Percentiles rank a stretch among this genome's conserved stretches.
phyloP scores from a whole-genome alignment of 768 basidiomycete genomes.

The Chalciporus chontae region DNA sequence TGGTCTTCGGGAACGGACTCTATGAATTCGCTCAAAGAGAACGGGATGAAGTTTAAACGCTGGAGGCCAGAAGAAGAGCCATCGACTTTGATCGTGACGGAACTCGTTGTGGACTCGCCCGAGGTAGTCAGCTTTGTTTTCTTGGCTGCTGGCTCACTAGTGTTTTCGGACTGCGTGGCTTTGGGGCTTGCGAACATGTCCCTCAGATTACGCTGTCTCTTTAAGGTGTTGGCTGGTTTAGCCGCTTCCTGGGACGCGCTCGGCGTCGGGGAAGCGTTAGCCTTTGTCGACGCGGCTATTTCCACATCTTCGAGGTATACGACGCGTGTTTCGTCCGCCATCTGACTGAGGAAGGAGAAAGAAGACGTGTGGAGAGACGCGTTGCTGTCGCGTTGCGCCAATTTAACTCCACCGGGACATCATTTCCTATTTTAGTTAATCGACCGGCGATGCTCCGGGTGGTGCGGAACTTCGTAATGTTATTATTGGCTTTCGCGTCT shows the following conservation, averaged over 20 bases:
- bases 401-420: background rate
- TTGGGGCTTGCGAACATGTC: slow-evolving; percentile 55
- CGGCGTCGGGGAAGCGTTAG: slow-evolving; percentile 13
- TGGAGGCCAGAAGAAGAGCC: slow-evolving; percentile 22
- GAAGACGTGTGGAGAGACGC: slow-evolving; percentile 14
- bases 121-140: slow-evolving; percentile 41
- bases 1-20: slow-evolving; percentile 57
- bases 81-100: slow-evolving; percentile 6
- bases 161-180: slow-evolving; percentile 20
- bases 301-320: slow-evolving; percentile 49
- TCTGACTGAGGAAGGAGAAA: slow-evolving; percentile 10
- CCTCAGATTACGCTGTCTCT: slow-evolving; percentile 61
- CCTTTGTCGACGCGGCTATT: slow-evolving; percentile 9
- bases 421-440: slow-evolving; percentile 10
- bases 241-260: slow-evolving; percentile 23
- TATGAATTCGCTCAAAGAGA: slow-evolving; percentile 53
- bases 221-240: slow-evolving; percentile 26
- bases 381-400: slow-evolving; percentile 5
- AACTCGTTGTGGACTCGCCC: slow-evolving; percentile 17
- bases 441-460: background rate
- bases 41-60: slow-evolving; percentile 63
- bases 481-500: background rate
- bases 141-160: slow-evolving; percentile 38
- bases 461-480: too few relatives aligned
- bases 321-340: slow-evolving; percentile 26